Evolutionary conservation across 2,329 filamentous ascomycete species (phyloP).

Genomic region (Ophiostoma sp.): DNA sequence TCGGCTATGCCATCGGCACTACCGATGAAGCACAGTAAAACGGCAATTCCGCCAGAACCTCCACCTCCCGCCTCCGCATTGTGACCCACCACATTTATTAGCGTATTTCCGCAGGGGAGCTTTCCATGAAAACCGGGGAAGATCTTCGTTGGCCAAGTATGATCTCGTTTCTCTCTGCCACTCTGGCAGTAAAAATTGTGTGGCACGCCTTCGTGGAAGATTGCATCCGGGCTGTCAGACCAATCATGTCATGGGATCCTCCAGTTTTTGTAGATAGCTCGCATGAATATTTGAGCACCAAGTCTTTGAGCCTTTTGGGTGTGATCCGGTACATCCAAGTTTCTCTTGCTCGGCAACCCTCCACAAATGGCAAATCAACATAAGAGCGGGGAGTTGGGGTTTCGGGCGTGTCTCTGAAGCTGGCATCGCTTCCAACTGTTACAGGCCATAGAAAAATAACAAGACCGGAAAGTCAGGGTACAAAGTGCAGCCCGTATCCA

Average conservation of each 20-base stretch:
- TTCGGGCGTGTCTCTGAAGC: not conserved
- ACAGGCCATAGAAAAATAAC: not conserved
- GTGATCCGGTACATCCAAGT: not conserved
- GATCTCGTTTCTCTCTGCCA: not conserved
- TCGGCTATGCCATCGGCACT: not conserved
- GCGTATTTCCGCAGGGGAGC: not conserved
- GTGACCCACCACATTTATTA: not conserved
- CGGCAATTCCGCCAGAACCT: constrained; percentile 1
- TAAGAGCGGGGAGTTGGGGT: not conserved
- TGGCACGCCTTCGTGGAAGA: not conserved
- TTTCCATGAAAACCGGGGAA: constrained; percentile 6
- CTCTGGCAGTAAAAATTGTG: no score
- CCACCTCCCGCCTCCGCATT: not conserved
- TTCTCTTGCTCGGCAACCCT: not conserved
- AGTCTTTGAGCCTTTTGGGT: not conserved
- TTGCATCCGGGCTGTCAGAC: no score
- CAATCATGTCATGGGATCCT: no score
- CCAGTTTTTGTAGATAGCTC: no score
- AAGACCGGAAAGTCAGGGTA: not conserved
- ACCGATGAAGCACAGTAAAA: not conserved
- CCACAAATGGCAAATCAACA: not conserved
- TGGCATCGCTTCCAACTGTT: not conserved
- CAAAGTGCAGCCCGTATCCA: not conserved
- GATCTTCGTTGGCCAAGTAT: not conserved
- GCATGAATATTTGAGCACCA: not conserved